Evolutionary conservation across 495 filamentous ascomycete species (phyloP).

Genomic region (Penicillium waksmanii): DNA sequence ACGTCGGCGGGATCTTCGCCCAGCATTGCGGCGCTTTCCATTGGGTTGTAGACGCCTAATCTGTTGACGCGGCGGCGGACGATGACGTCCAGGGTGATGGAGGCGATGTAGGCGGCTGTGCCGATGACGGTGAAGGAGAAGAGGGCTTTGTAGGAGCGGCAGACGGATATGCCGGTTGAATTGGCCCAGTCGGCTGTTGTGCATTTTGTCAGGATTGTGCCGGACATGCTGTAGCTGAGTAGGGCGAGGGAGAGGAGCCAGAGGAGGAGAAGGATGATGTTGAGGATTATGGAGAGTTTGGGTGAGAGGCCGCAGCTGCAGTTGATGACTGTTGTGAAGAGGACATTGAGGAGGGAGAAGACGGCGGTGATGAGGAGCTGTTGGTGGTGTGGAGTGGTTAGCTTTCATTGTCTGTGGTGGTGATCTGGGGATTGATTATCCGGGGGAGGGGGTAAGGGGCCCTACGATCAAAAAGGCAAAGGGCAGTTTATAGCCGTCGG

Average conservation of each 20-base stretch:
- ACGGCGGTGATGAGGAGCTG: constrained; percentile 61
- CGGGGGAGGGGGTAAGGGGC: not conserved
- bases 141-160: constrained; percentile 67
- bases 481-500: constrained; percentile 57
- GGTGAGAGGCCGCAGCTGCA: constrained; percentile 60
- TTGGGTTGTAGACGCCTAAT: constrained; percentile 53
- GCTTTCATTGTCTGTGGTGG: constrained; percentile 9
- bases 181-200: constrained; percentile 57
- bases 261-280: constrained; percentile 54
- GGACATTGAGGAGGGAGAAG: constrained; percentile 56
- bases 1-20: constrained; percentile 34
- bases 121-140: constrained; percentile 64
- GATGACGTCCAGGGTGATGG: constrained; percentile 55
- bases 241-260: constrained; percentile 63
- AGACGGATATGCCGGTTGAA: constrained; percentile 61
- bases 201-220: constrained; percentile 62
- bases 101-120: constrained; percentile 46
- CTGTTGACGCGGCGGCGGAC: constrained; percentile 47
- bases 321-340: constrained; percentile 59
- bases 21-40: constrained; percentile 27
- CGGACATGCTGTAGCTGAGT: constrained; percentile 58
- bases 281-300: constrained; percentile 55
- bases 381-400: constrained; percentile 11
- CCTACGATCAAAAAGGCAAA: constrained; percentile 69
- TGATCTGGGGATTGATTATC: no score